Evolutionary conservation across 305 asterid species (phyloP).

Genomic region (Rubia peregrina): DNA sequence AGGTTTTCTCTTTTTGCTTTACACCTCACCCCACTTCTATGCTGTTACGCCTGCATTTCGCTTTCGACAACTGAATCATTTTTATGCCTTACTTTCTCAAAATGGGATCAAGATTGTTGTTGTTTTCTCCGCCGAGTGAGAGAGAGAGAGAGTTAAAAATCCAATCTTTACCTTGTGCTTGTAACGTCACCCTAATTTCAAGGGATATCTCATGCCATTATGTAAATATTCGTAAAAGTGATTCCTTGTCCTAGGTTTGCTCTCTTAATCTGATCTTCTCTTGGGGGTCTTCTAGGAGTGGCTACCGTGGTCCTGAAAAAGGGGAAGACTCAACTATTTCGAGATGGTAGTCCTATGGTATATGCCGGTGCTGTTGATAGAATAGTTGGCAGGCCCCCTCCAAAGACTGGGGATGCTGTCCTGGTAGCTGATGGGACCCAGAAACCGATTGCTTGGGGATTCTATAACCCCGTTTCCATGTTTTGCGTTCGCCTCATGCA

Average conservation of each 20-base stretch:
- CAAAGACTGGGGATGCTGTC: slow-evolving; percentile 79
- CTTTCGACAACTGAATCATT: not conserved
- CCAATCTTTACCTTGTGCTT: not conserved
- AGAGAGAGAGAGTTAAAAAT: not conserved
- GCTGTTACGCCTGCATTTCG: not conserved
- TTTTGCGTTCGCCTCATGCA: slow-evolving; percentile 97
- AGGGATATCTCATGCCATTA: not conserved
- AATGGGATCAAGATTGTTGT: not conserved
- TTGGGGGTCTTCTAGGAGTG: slow-evolving; percentile 33
- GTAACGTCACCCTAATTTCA: not conserved
- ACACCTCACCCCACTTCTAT: not conserved
- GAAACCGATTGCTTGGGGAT: slow-evolving; percentile 87
- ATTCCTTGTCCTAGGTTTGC: not conserved
- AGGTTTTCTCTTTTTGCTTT: slow-evolving; percentile 27
- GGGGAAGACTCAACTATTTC: slow-evolving; percentile 86
- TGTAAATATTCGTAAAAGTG: not conserved
- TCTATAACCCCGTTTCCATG: slow-evolving; percentile 86
- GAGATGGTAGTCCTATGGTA: slow-evolving; percentile 93
- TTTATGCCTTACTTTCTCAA: not conserved
- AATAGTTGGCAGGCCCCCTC: slow-evolving; percentile 85
- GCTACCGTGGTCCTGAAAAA: slow-evolving; percentile 88
- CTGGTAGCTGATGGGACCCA: slow-evolving; percentile 84
- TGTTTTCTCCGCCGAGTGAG: not conserved
- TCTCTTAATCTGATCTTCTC: not conserved
- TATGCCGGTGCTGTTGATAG: slow-evolving; percentile 95